Base-by-base conservation (phyloP, 805 yeast genomes). In the Candida cerambycidarum region DNA sequence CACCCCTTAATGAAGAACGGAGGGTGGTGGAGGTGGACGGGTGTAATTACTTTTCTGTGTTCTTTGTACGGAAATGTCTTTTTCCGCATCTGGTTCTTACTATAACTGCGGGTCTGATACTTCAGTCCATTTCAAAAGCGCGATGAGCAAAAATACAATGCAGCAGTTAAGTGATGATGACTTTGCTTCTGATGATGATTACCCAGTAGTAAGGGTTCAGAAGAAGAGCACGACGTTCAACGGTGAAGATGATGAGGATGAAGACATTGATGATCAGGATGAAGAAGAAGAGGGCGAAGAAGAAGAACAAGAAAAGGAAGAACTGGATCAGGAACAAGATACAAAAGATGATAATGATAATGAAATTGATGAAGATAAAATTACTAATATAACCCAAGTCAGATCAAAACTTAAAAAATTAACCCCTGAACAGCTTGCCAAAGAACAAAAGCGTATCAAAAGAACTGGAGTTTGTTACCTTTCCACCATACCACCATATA, bases 391-490 rank as follows among this genome's bases (percentile, higher is more conserved):
- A n/a, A 40, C 56, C 12, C 43, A 48, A 37, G 43, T 51, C 8
- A 52, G 47, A 23, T 43, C 54, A 2, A 75, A 78, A 50, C 65
- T 82, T 30, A 80, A 82, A 51, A 76, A 71, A 50, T 65, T 83
- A 24, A 74, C 82, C 6, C 74, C 82, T 6, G 75, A 75, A 35
- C 78, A 79, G 48, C 60, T 81, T n/a, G 76, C 59, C 5, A 66
- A 79, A 57, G 78, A 76, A 46, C 73, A 77, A 47, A 75, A 75
- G 51, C 76, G 76, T 52, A 73, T 78, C 28, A 79, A 75, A 47
- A 82, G 78, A 53, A 83, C 96, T 0, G 99, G 99, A 4, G 97
- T 93, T 1, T 83, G 95, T n/a, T 93, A 93, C 54, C 63, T 93
- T 2, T 89, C 97, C 0, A 78, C 83, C 38, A 78, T 93, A 8